A percentile compares a stretch with the other conserved stretches of the same genome.
Evolutionary conservation across 1,284 basidiomycete species (phyloP).

Genomic region (Cutaneotrichosporon arboriforme): DNA sequence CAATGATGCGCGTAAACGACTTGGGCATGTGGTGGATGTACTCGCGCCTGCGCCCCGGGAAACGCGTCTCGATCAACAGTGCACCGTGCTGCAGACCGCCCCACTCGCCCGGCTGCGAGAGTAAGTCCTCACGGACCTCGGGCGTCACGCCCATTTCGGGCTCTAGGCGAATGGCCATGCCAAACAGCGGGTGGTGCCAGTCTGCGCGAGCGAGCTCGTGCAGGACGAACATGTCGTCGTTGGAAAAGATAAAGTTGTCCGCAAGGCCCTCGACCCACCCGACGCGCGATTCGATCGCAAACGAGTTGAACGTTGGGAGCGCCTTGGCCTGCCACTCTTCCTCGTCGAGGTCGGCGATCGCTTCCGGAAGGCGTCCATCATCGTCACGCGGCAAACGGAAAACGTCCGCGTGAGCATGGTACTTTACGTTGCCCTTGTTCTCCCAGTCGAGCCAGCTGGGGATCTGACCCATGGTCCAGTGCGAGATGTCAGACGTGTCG

Average conservation of each 20-base stretch:
- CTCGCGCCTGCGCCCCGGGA: constrained; percentile 23
- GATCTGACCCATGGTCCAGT: constrained; percentile 33
- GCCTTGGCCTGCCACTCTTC: constrained; percentile 27
- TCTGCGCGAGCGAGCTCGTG: constrained; percentile 23
- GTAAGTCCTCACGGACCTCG: constrained; percentile 16
- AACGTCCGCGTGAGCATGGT: constrained; percentile 40
- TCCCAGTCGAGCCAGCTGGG: constrained; percentile 39
- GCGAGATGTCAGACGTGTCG: background rate
- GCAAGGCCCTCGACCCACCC: constrained; percentile 29
- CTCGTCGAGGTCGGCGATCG: constrained; percentile 19
- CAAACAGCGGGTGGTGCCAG: constrained; percentile 37
- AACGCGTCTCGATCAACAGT: constrained; percentile 28
- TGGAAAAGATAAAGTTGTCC: constrained; percentile 36
- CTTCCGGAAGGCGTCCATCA: constrained; percentile 13
- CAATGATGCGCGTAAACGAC: constrained; percentile 21
- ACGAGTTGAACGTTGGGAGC: constrained; percentile 40
- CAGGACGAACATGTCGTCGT: constrained; percentile 45
- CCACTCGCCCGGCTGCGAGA: constrained; percentile 36
- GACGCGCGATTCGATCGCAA: constrained; percentile 36
- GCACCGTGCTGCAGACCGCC: constrained; percentile 38
- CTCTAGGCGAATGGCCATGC: constrained; percentile 33
- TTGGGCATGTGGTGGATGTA: constrained; percentile 42
- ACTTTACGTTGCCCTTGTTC: constrained; percentile 19
- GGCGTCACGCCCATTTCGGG: constrained; percentile 25
- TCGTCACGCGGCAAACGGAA: constrained; percentile 33